Evolutionary conservation across 495 filamentous ascomycete genomes (phyloP), one percentile per base, ranked within the genome.

Genomic region (Talaromyces borbonicus): DNA sequence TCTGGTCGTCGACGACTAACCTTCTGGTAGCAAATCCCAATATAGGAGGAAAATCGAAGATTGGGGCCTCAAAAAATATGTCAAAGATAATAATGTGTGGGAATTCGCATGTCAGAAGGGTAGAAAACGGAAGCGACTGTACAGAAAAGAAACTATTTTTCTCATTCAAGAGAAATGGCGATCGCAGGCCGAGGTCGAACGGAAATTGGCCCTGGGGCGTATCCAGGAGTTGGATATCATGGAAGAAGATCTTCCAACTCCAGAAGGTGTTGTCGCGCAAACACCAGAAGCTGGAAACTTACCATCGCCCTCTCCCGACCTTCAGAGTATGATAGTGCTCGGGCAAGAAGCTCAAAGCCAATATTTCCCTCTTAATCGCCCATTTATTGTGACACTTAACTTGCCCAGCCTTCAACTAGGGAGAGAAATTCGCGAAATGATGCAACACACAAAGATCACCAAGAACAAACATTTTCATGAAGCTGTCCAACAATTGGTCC

Each of bases 21-120:
- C 24, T 23, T 33, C 12, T 32, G 5, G 8, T 9, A 43, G 40
- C 3, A 19, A 45, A n/a, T 32, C 12, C 42, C 42, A 45, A 20
- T 45, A 45, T 33, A 45, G 27, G 9, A 33, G 15, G n/a, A 45
- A 45, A 18, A 15, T 45, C 5, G 26, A 45, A 11, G 18, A 9
- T 6, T 45, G 42, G 42, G 42, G 27, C 9, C 4, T 45, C 20
- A 8, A 45, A 22, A 45, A 45, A 19, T 33, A 45, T 22, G 42
- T 30, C 7, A 32, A n/a, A n/a, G n/a, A 45, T 20, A 19, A 1
- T 12, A 45, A 16, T 12, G 16, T 35, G 8, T 45, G 29, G 19
- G 29, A 8, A 8, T 33, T 20, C 22, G 42, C 19, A 20, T 16
- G 23, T 30, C 42, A 45, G 16, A 33, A 33, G 24, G 22, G 1